These are phyloP conservation scores for Crataegus laevigata DNA, from an alignment of 306 rosid species.

Conservation along the genomic window DNA sequence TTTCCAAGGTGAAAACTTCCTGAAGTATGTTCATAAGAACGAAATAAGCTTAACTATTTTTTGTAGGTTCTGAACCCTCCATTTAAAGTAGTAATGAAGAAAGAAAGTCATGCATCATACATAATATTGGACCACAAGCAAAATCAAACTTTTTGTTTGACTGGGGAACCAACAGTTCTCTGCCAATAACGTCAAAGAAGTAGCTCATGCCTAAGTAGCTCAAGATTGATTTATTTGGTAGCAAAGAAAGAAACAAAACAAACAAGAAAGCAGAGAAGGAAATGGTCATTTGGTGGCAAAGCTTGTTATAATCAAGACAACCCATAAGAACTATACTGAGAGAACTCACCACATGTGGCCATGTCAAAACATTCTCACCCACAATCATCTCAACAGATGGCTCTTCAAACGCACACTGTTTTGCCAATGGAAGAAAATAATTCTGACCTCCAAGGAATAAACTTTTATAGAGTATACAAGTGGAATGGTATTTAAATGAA, in stretches of 20 bases:
- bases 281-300: neutral
- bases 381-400: slow-evolving; percentile 87
- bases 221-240: too few species aligned
- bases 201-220: too few species aligned
- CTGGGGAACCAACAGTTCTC: too few species aligned
- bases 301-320: neutral
- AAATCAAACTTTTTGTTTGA: too few species aligned
- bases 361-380: slow-evolving; percentile 92
- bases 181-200: too few species aligned
- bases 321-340: neutral
- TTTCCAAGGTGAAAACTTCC: too few species aligned
- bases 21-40: too few species aligned
- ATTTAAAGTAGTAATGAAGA: too few species aligned
- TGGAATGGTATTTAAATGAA: neutral
- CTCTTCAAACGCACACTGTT: slow-evolving; percentile 97
- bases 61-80: too few species aligned
- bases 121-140: too few species aligned
- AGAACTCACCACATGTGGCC: slow-evolving; percentile 89
- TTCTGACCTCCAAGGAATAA: neutral
- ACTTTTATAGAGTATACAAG: neutral
- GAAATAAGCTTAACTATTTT: too few species aligned
- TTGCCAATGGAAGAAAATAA: slow-evolving; percentile 53
- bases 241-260: neutral
- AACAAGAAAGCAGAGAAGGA: neutral
- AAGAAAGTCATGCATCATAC: too few species aligned